Base-by-base conservation (phyloP, 306 rosid species). In the Sesbania bispinosa region DNA sequence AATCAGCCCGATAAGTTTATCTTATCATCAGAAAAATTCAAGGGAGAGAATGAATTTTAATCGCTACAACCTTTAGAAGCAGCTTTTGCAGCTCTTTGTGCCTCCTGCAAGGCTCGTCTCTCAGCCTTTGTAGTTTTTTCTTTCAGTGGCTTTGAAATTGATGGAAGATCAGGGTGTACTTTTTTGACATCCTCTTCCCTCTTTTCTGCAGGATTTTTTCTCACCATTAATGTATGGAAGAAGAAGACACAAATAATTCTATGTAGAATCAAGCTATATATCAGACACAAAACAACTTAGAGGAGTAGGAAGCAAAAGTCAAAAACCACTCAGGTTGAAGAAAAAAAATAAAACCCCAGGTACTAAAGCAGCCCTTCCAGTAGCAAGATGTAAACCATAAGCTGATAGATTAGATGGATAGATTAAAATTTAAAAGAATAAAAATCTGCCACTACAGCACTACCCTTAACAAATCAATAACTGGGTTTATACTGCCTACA, bases 101-200 rank as follows among this genome's bases (percentile, higher is more conserved):
- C 96, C 76, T 93, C 96, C 76, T 93, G 98, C 76, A 88, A 45
- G 23, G 96, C 91, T 19, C 93, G 93, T 57, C 96, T 90, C 79
- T 93, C 96, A 13, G 90, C 96, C 82, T 86, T 93, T 29, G 93
- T 83, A 18, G 87, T 78, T 84, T 90, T 89, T 29, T 55, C 76
- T 78, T 86, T 92, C 58, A 68, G 46, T 1, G 85, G 77, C 73
- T 82, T 80, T n/a, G 85, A 69, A 69, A 48, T 73, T 29, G 88
- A 29, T 7, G 77, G 74, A 24, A 3, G 27, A 35, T 81, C 78
- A 48, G 76, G 65, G 24, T 21, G 81, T 53, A 50, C 81, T 54
- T 85, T 77, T 47, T 54, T 39, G 23, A 66, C 63, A 27, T 63
- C 62, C 36, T 69, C 83, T 58, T 83, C 87, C 62, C 55, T 69